Percentiles rank a stretch among this genome's conserved stretches.
These are phyloP conservation scores for Silene coronaria DNA, from an alignment of 179 eudicot genomes.

Conservation along the genomic window DNA sequence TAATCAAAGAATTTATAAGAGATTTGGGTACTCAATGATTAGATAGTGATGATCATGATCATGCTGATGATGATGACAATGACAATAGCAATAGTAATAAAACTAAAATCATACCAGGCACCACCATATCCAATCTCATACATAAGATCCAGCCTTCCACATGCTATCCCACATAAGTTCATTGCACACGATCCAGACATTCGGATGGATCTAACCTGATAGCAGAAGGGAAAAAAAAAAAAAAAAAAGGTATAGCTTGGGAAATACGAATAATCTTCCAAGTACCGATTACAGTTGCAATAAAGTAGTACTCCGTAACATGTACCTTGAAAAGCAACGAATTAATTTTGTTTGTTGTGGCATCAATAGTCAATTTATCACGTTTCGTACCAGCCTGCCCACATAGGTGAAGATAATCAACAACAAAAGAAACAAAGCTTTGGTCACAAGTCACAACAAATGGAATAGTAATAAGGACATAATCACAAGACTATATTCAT, in stretches of 20 bases:
- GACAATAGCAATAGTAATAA: neutral
- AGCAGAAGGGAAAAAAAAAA: constrained; percentile 1
- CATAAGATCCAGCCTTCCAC: constrained; percentile 74
- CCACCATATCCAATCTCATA: constrained; percentile 73
- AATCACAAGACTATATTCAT: neutral
- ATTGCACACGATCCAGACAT: constrained; percentile 91
- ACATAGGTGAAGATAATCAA: constrained; percentile 13
- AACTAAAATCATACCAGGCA: constrained; percentile 48
- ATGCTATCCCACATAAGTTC: constrained; percentile 80
- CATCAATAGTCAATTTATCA: constrained; percentile 62
- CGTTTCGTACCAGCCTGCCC: constrained; percentile 65
- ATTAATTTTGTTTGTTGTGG: constrained; percentile 59
- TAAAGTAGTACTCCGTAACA: neutral
- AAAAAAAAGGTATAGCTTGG: neutral
- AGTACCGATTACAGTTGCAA: neutral
- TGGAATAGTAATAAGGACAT: neutral
- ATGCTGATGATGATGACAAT: neutral
- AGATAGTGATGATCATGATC: too few relatives aligned
- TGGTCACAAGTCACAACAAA: neutral
- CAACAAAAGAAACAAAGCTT: neutral
- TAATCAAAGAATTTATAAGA: neutral
- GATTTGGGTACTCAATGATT: neutral
- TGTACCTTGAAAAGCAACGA: constrained; percentile 69
- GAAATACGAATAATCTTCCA: neutral
- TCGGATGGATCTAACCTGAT: constrained; percentile 78